A percentile compares a stretch with the other conserved stretches of the same genome.
These are phyloP conservation scores for Phytophthora litchii DNA, from an alignment of 352 stramenopile genomes.

Conservation along the genomic window DNA sequence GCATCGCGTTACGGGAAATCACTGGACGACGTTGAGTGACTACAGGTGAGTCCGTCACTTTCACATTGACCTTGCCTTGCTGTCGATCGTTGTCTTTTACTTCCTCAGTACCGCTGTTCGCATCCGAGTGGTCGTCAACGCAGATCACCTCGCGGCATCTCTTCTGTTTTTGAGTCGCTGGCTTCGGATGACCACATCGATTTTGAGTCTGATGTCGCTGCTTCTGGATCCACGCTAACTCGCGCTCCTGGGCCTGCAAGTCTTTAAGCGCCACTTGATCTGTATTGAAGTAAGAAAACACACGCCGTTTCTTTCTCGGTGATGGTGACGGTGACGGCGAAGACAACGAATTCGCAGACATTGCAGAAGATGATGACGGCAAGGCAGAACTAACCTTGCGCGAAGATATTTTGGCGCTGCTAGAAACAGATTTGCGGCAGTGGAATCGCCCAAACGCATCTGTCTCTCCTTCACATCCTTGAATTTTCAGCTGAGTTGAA, in stretches of 20 bases:
- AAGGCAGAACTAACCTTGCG: not conserved
- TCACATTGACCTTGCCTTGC: not conserved
- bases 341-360: not conserved
- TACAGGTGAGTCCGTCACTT: constrained; percentile 1
- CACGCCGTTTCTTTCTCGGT: constrained; percentile 31
- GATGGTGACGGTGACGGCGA: constrained; percentile 14
- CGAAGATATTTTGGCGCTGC: not conserved
- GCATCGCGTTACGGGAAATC: constrained; percentile 3
- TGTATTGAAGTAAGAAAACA: constrained; percentile 20
- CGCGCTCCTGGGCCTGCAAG: constrained; percentile 46
- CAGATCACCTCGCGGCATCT: constrained; percentile 18
- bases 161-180: constrained; percentile 14
- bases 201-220: constrained; percentile 35
- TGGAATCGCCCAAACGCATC: constrained; percentile 13
- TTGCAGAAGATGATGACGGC: constrained; percentile 1
- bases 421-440: constrained; percentile 24
- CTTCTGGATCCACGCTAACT: constrained; percentile 40
- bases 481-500: not conserved
- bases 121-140: constrained; percentile 20
- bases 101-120: constrained; percentile 9
- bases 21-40: not conserved
- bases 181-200: constrained; percentile 4
- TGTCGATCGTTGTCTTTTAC: constrained; percentile 1
- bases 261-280: constrained; percentile 38
- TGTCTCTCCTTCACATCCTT: constrained; percentile 10